Percentiles rank a stretch among this genome's conserved stretches.
These are phyloP conservation scores for Eucalyptus curtisii DNA, from an alignment of 345 rosid species.

Conservation along the genomic window DNA sequence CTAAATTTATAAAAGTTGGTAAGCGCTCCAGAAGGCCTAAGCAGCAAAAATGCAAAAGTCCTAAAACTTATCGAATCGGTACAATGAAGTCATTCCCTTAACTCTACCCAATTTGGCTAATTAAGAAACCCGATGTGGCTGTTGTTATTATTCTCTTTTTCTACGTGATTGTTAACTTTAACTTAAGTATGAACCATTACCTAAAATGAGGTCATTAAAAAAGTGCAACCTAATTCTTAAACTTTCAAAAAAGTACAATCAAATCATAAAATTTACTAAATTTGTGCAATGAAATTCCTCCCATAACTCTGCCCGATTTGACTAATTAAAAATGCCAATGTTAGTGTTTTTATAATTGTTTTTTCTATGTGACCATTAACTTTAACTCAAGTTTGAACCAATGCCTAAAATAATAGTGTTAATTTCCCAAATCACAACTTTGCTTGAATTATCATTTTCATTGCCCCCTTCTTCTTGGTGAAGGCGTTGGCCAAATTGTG, in stretches of 20 bases:
- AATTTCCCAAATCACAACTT: not conserved
- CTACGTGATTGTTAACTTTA: not conserved
- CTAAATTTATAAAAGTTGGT: not conserved
- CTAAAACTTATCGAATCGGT: not conserved
- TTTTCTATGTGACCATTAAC: not conserved
- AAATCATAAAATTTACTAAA: not conserved
- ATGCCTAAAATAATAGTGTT: not conserved
- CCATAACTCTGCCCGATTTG: not conserved
- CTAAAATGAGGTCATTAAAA: not conserved
- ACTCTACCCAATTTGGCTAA: not conserved
- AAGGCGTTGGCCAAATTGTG: not conserved
- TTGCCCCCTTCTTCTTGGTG: not conserved
- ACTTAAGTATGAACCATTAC: not conserved
- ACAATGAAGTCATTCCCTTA: not conserved
- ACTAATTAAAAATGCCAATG: not conserved
- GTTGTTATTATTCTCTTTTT: not conserved
- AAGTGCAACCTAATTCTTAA: too few relatives aligned
- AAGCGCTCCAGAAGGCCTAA: not conserved
- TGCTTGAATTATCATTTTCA: not conserved
- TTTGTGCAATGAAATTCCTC: not conserved
- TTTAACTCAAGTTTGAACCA: not conserved
- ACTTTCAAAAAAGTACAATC: too few relatives aligned
- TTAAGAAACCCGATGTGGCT: fast-evolving
- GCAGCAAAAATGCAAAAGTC: not conserved
- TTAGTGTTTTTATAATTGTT: not conserved